Conservation (phyloP, 2,329 filamentous ascomycete species). For the Fusarium heterosporum region DNA sequence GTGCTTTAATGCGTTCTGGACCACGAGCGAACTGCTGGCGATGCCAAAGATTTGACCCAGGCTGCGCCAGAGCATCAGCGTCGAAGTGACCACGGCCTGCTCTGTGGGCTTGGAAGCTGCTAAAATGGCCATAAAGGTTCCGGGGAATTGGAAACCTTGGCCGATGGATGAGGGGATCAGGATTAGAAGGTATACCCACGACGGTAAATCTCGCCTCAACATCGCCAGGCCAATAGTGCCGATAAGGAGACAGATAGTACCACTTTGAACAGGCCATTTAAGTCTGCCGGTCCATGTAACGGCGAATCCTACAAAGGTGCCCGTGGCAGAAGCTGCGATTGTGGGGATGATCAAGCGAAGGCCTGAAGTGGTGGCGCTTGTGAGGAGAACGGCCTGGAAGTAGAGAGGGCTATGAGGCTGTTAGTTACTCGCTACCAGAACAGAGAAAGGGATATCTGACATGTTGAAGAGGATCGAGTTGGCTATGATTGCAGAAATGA, state of each 20-base stretch:
- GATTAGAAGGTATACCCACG: slow-evolving; percentile 65
- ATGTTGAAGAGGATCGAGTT: slow-evolving; percentile 72
- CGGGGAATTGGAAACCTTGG: slow-evolving; percentile 73
- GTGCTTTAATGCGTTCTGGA: slow-evolving; percentile 75
- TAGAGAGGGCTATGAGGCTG: slow-evolving; percentile 69
- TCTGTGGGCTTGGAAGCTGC: slow-evolving; percentile 69
- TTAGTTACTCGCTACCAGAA: not conserved
- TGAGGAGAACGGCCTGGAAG: slow-evolving; percentile 80
- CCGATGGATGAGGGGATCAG: slow-evolving; percentile 69
- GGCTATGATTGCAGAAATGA: slow-evolving; percentile 61
- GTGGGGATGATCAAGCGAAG: slow-evolving; percentile 76
- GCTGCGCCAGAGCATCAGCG: slow-evolving; percentile 77
- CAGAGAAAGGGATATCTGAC: slow-evolving; percentile 48
- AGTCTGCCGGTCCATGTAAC: slow-evolving; percentile 70
- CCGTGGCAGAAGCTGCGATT: slow-evolving; percentile 64
- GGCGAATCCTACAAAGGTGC: slow-evolving; percentile 70
- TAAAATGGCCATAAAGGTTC: slow-evolving; percentile 72
- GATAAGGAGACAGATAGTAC: slow-evolving; percentile 59
- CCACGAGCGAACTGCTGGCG: slow-evolving; percentile 74
- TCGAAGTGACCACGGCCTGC: slow-evolving; percentile 76
- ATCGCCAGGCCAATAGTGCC: slow-evolving; percentile 63
- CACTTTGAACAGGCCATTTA: slow-evolving; percentile 68
- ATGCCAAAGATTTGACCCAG: slow-evolving; percentile 81
- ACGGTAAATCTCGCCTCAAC: slow-evolving; percentile 64
- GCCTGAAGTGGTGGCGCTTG: slow-evolving; percentile 77